Conservation (phyloP, 495 filamentous ascomycete species). For the Tetracladium marchalianum region DNA sequence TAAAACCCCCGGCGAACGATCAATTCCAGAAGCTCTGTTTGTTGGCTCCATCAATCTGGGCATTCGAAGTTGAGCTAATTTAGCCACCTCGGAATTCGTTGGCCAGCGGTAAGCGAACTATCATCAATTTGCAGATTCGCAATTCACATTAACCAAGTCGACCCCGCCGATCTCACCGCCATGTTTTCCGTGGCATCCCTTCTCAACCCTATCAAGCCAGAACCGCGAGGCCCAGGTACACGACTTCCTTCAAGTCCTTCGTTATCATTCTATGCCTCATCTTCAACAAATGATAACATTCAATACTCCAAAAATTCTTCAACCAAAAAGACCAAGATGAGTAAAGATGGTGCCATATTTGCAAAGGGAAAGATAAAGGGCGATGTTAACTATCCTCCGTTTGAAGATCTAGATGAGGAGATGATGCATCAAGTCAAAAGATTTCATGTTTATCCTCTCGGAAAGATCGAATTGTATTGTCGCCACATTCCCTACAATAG, state of each 20-base stretch:
- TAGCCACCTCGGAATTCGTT: slow-evolving; percentile 8
- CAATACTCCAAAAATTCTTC: slow-evolving; percentile 19
- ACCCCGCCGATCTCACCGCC: slow-evolving; percentile 24
- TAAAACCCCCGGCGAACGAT: slow-evolving; percentile 12
- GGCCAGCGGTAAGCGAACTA: slow-evolving; percentile 9
- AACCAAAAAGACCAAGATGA: slow-evolving; percentile 33
- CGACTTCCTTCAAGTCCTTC: slow-evolving; percentile 18
- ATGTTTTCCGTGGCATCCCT: slow-evolving; percentile 44
- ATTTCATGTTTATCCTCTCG: slow-evolving; percentile 58
- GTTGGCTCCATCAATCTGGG: slow-evolving; percentile 12
- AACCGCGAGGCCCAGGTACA: slow-evolving; percentile 14
- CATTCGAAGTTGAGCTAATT: slow-evolving; percentile 7
- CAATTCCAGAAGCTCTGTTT: slow-evolving; percentile 16
- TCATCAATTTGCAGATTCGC: slow-evolving; percentile 14
- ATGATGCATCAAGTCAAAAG: slow-evolving; percentile 43
- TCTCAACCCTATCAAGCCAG: slow-evolving; percentile 43
- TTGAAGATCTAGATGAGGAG: slow-evolving; percentile 47
- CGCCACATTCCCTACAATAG: slow-evolving; percentile 89
- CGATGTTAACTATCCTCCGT: slow-evolving; percentile 55
- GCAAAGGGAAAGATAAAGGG: slow-evolving; percentile 48
- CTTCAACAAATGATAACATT: slow-evolving; percentile 16
- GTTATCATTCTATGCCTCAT: slow-evolving; percentile 14
- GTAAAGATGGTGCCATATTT: slow-evolving; percentile 52
- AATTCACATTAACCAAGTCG: slow-evolving; percentile 1
- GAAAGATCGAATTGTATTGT: slow-evolving; percentile 55